phyloP scores from a whole-genome alignment of 192 early-diverging fungal genomes.

The Diversispora eburnea region DNA sequence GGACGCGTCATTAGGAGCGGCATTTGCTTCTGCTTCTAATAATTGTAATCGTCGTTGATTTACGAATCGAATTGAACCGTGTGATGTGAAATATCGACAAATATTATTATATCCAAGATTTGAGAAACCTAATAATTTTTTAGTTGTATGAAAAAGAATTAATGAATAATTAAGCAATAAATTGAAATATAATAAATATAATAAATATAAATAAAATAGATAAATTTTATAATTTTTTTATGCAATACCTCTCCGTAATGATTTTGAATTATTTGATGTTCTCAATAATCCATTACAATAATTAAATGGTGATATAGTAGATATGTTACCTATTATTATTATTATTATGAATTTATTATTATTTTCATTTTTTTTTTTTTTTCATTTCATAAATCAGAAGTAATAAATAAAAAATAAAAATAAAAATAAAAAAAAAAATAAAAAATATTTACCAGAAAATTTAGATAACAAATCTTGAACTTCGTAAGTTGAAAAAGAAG shows the following conservation, averaged over 20 bases:
- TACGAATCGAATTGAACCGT: slow-evolving; percentile 36
- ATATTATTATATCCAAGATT: neutral
- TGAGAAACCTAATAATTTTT: neutral
- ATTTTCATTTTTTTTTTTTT: no score
- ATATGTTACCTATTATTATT: neutral
- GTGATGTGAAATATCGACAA: slow-evolving; percentile 9
- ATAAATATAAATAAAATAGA: no score
- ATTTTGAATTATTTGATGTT: no score
- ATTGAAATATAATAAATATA: neutral
- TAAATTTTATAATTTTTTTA: no score
- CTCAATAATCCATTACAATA: no score
- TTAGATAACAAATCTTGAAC: neutral
- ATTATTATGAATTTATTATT: neutral
- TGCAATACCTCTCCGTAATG: no score
- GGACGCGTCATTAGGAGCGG: slow-evolving; percentile 43
- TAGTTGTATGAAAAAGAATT: neutral
- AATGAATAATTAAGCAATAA: neutral
- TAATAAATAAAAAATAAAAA: neutral
- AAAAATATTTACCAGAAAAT: slow-evolving; percentile 14
- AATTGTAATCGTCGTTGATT: slow-evolving; percentile 46
- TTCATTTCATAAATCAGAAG: neutral
- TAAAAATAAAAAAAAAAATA: neutral
- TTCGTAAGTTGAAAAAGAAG: slow-evolving; percentile 1
- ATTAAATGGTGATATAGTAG: no score
- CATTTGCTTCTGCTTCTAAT: slow-evolving; percentile 54